Evolutionary conservation across 352 stramenopile genomes (phyloP).

Genomic region (Pythium dissimile): DNA sequence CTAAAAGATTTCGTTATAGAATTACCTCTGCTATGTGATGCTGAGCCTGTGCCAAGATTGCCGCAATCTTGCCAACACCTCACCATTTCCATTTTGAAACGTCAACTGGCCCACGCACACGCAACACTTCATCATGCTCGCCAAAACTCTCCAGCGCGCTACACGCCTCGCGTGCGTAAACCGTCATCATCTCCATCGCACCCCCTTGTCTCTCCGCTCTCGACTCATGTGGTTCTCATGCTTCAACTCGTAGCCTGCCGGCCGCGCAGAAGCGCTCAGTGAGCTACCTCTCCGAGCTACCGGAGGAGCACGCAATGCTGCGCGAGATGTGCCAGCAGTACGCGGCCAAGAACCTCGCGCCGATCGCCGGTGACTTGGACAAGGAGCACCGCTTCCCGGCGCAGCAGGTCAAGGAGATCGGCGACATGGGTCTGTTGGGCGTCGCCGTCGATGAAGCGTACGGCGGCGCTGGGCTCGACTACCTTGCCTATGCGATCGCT

Average conservation of each 20-base stretch:
- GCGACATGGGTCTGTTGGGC: constrained; percentile 95
- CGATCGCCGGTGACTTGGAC: constrained; percentile 90
- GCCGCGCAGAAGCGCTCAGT: constrained; percentile 37
- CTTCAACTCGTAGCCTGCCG: neutral
- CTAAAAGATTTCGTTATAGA: neutral
- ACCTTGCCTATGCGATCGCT: constrained; percentile 95
- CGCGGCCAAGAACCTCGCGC: constrained; percentile 92
- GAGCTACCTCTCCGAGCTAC: constrained; percentile 69
- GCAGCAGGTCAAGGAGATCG: constrained; percentile 81
- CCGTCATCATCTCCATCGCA: neutral
- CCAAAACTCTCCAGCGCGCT: constrained; percentile 35
- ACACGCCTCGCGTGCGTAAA: constrained; percentile 26
- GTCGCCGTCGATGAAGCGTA: constrained; percentile 89
- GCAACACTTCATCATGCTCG: constrained; percentile 28
- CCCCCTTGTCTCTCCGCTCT: neutral
- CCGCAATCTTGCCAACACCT: constrained; percentile 1
- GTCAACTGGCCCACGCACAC: neutral
- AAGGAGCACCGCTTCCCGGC: constrained; percentile 83
- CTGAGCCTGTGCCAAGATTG: neutral
- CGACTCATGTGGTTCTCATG: neutral
- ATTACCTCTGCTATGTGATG: neutral
- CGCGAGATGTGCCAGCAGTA: constrained; percentile 96
- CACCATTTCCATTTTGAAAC: constrained; percentile 12
- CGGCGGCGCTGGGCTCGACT: constrained; percentile 92
- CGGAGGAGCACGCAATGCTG: constrained; percentile 96